Percentiles rank a stretch among this genome's conserved stretches.
These are phyloP conservation scores for Pseudoneurospora amorphoporcata DNA, from an alignment of 495 filamentous ascomycete species.

Conservation along the genomic window DNA sequence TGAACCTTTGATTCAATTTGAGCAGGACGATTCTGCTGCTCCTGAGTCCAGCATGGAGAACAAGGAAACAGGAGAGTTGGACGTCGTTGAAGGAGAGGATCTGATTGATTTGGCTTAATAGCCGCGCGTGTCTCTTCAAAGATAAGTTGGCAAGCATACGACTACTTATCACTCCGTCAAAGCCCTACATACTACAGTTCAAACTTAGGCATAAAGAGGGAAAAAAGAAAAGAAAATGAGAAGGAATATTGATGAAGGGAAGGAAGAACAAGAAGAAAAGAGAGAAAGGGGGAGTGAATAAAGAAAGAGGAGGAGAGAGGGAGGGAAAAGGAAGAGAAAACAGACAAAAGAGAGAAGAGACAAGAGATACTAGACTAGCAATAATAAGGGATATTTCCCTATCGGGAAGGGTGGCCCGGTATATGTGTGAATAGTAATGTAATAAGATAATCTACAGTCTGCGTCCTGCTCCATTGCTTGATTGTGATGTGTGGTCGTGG, in stretches of 20 bases:
- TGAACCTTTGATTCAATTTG: neutral
- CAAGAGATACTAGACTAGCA: no score
- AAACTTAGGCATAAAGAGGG: no score
- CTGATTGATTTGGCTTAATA: conserved; percentile 6
- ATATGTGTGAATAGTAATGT: neutral
- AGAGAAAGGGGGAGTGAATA: no score
- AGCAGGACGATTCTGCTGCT: neutral
- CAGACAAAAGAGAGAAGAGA: neutral
- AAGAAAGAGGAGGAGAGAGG: no score
- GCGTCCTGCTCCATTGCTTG: neutral
- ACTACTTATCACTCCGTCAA: neutral
- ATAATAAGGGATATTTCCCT: no score
- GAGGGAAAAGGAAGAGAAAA: no score
- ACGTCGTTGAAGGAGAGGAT: conserved; percentile 1
- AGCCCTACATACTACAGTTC: no score
- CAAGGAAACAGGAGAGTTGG: neutral
- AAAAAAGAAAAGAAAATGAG: no score
- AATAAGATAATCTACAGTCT: neutral
- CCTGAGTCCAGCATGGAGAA: neutral
- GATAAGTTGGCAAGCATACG: neutral
- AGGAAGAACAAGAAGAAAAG: no score
- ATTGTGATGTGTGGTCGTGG: neutral
- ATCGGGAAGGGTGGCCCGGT: neutral
- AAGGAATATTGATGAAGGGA: no score
- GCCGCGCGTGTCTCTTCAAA: neutral